Percentiles rank a stretch among this genome's conserved stretches.
Evolutionary conservation across 345 rosid genomes (phyloP).

Genomic region (Hypericum androsaemum): DNA sequence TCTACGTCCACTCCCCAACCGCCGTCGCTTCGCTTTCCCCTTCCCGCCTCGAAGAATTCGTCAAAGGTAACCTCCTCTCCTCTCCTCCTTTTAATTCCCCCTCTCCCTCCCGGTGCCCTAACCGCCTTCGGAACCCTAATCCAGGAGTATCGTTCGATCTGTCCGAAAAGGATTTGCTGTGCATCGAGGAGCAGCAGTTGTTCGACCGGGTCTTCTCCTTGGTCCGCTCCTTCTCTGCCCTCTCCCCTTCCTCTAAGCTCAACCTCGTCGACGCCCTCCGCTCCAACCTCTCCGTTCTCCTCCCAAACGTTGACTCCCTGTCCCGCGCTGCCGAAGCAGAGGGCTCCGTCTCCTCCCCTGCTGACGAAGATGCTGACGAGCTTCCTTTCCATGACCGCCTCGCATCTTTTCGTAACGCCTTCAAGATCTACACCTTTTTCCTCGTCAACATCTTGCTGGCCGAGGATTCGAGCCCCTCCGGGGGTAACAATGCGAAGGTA

Average conservation of each 20-base stretch:
- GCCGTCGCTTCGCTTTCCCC: slow-evolving; percentile 50
- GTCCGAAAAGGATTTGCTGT: slow-evolving; percentile 85
- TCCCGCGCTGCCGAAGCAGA: slow-evolving; percentile 44
- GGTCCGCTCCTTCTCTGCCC: slow-evolving; percentile 39
- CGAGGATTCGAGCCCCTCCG: slow-evolving; percentile 42
- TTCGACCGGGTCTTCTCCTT: slow-evolving; percentile 81
- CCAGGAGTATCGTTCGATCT: slow-evolving; percentile 81
- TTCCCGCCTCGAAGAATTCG: slow-evolving; percentile 72
- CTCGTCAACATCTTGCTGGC: slow-evolving; percentile 48
- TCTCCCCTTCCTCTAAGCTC: slow-evolving; percentile 50
- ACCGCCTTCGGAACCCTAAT: neutral
- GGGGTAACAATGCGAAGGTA: slow-evolving; percentile 53
- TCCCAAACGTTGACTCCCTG: slow-evolving; percentile 81
- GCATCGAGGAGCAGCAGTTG: slow-evolving; percentile 77
- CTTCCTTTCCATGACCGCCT: slow-evolving; percentile 45
- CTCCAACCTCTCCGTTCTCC: slow-evolving; percentile 85
- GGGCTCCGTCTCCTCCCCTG: slow-evolving; percentile 38
- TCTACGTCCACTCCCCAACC: slow-evolving; percentile 44
- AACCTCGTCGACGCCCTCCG: slow-evolving; percentile 73
- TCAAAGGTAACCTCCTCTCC: slow-evolving; percentile 46
- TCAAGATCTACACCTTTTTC: slow-evolving; percentile 80
- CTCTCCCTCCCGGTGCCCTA: neutral
- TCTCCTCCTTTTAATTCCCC: neutral
- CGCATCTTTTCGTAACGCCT: slow-evolving; percentile 76
- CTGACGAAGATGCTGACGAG: slow-evolving; percentile 40